Percentiles rank a stretch among this genome's conserved stretches.
phyloP scores from a whole-genome alignment of 2,329 filamentous ascomycete species.

The Colletotrichum karsti region DNA sequence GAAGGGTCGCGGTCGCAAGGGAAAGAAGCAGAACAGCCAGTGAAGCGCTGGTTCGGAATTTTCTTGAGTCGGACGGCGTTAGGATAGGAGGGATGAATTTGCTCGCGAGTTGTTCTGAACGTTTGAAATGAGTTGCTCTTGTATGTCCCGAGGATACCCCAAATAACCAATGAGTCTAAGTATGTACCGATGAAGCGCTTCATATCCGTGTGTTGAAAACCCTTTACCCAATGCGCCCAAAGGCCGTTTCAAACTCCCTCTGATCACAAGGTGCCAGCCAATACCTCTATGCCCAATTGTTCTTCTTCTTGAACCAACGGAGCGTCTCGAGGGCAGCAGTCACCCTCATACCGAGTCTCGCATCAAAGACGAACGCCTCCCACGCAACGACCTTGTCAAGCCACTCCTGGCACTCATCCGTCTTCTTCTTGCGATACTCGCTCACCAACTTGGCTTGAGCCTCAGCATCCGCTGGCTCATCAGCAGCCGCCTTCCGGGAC shows the following conservation, averaged over 20 bases:
- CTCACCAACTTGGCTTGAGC: conserved; percentile 38
- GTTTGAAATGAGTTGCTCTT: conserved; percentile 6
- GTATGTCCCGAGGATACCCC: conserved; percentile 8
- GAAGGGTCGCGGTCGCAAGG: conserved; percentile 33
- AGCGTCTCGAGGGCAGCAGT: conserved; percentile 75
- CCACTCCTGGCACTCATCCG: conserved; percentile 70
- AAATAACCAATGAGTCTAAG: conserved; percentile 8
- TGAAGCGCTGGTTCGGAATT: neutral
- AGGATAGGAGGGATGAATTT: no score
- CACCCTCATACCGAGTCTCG: conserved; percentile 77
- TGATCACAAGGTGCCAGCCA: no score
- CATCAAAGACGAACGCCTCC: conserved; percentile 79
- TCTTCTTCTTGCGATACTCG: conserved; percentile 53
- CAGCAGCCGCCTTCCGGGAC: conserved; percentile 30
- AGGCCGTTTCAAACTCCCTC: neutral
- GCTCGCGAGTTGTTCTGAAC: neutral
- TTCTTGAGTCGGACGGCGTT: neutral
- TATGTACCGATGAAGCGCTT: conserved; percentile 1
- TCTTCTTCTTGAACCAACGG: conserved; percentile 59
- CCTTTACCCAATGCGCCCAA: conserved; percentile 1
- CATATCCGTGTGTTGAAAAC: neutral
- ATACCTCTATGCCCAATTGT: conserved; percentile 36
- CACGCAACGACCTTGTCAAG: conserved; percentile 74
- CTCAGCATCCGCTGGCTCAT: conserved; percentile 41
- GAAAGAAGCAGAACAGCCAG: conserved; percentile 22